phyloP scores from a whole-genome alignment of 2,329 filamentous ascomycete genomes.

The Fragosphaeria purpurea region DNA sequence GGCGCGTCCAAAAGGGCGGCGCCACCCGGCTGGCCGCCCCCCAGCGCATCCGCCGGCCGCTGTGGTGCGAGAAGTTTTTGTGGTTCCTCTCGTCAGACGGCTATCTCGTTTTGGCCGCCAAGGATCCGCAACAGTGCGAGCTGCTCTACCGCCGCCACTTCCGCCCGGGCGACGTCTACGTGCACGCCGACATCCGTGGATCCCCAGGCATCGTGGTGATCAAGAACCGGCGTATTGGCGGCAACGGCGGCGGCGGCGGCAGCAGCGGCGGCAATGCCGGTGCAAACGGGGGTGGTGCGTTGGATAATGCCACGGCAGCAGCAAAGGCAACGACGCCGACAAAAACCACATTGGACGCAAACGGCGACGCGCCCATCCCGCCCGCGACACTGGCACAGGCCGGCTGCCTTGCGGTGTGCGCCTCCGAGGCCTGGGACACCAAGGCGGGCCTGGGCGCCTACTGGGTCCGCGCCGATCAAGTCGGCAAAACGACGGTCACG shows the following conservation, averaged over 20 bases:
- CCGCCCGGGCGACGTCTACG: constrained; percentile 81
- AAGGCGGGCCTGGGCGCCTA: constrained; percentile 93
- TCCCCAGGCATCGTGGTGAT: constrained; percentile 71
- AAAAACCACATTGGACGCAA: constrained; percentile 36
- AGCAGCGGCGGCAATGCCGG: too few species aligned
- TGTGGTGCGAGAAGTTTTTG: constrained; percentile 96
- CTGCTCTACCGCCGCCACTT: constrained; percentile 81
- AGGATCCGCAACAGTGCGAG: constrained; percentile 83
- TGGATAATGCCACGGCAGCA: too few species aligned
- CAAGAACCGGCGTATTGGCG: constrained; percentile 56
- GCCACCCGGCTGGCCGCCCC: constrained; percentile 56
- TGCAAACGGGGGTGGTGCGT: too few species aligned
- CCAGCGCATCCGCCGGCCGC: constrained; percentile 68
- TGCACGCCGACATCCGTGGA: constrained; percentile 80
- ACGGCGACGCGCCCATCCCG: constrained; percentile 73
- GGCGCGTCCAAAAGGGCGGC: constrained; percentile 82
- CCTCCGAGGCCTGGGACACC: constrained; percentile 87
- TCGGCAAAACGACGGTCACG: constrained; percentile 70
- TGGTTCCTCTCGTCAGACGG: constrained; percentile 96
- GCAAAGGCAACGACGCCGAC: too few species aligned
- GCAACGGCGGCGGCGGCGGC: too few species aligned
- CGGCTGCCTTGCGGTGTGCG: constrained; percentile 72
- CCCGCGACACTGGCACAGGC: constrained; percentile 88
- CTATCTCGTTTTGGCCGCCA: constrained; percentile 81
- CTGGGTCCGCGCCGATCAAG: constrained; percentile 88